Base-by-base conservation (phyloP, 805 yeast genomes). In the Cyberlindnera veronae region DNA sequence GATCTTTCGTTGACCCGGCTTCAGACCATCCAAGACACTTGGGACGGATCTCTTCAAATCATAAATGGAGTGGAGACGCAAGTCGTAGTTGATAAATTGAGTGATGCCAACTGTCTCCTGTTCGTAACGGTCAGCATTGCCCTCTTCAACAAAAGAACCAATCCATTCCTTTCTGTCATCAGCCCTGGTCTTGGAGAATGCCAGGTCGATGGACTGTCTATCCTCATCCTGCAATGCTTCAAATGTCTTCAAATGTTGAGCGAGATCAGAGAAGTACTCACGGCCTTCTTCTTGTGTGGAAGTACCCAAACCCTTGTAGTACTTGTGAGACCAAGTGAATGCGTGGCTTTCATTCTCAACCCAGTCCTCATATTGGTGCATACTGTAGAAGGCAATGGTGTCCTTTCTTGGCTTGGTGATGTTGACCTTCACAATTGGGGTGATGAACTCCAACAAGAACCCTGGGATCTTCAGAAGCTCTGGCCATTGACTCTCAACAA, bases 221-320 rank as follows among this genome's bases (percentile, higher is more conserved):
- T 93, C 99, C 29, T 80, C 79, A 10, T 77, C 87, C 61, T 85
- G 81, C 36, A 93, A 70, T 7, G 88, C 74, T 59, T 86, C 89
- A 61, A 93, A 93, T 21, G 75, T 74, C 58, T 93, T 93, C 67
- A 87, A 71, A 65, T 93, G 99, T 48, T 71, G 80, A 51, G 85
- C 96, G 23, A 93, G 70, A 47, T 84, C 84, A 30, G 87, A 69
- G 62, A 93, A 93, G 57, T 93, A 93, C 58, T 86, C 93, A 50
- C 93, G 78, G 46, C 85, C 86, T 63, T 93, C 99, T 26, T 68
- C 74, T 20, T 79, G 77, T 1, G 81, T 74, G 1, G 98, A 91
- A 4, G 99, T 89, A 79, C 99, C 99, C 73, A 93, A 76, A 77
- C 99, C 99, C 73, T 93, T 93, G 69, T 88, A 93, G 69, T 93